phyloP scores from a whole-genome alignment of 495 filamentous ascomycete species.

The Neurospora cerealis region DNA sequence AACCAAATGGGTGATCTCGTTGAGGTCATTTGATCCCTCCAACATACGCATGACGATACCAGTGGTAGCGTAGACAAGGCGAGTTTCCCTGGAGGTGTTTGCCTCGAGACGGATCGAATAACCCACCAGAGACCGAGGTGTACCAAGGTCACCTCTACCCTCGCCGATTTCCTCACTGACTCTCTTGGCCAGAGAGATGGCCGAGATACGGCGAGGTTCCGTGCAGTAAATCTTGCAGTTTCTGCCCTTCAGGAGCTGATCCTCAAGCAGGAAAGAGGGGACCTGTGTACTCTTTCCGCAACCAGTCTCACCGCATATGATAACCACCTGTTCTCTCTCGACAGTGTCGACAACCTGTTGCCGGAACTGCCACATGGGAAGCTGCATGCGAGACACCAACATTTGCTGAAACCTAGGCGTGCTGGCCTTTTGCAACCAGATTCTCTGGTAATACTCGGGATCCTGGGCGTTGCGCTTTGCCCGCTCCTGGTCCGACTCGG shows the following conservation, averaged over 20 bases:
- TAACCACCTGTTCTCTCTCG: slow-evolving; percentile 67
- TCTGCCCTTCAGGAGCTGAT: slow-evolving; percentile 69
- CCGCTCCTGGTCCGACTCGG: slow-evolving; percentile 31
- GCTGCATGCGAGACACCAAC: slow-evolving; percentile 52
- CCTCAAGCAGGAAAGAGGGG: slow-evolving; percentile 81
- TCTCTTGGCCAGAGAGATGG: slow-evolving; percentile 80
- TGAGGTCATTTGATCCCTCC: slow-evolving; percentile 72
- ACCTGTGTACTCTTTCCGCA: slow-evolving; percentile 97
- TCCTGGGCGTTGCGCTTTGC: slow-evolving; percentile 20
- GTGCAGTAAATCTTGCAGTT: slow-evolving; percentile 90
- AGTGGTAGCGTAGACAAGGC: slow-evolving; percentile 75
- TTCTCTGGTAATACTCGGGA: slow-evolving; percentile 42
- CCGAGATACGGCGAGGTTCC: slow-evolving; percentile 92
- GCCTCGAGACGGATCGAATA: slow-evolving; percentile 90
- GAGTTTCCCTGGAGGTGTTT: slow-evolving; percentile 66
- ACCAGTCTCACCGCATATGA: slow-evolving; percentile 92
- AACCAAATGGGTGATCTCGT: slow-evolving; percentile 83
- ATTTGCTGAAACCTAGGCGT: slow-evolving; percentile 51
- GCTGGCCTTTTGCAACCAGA: slow-evolving; percentile 62
- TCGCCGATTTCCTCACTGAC: slow-evolving; percentile 95
- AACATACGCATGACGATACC: slow-evolving; percentile 97
- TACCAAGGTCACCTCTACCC: slow-evolving; percentile 68
- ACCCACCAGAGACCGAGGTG: slow-evolving; percentile 71
- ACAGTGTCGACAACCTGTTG: slow-evolving; percentile 64
- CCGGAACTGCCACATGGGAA: slow-evolving; percentile 85